Base-by-base conservation (phyloP, 2,329 filamentous ascomycete species). In the Phialemoniopsis sp. region DNA sequence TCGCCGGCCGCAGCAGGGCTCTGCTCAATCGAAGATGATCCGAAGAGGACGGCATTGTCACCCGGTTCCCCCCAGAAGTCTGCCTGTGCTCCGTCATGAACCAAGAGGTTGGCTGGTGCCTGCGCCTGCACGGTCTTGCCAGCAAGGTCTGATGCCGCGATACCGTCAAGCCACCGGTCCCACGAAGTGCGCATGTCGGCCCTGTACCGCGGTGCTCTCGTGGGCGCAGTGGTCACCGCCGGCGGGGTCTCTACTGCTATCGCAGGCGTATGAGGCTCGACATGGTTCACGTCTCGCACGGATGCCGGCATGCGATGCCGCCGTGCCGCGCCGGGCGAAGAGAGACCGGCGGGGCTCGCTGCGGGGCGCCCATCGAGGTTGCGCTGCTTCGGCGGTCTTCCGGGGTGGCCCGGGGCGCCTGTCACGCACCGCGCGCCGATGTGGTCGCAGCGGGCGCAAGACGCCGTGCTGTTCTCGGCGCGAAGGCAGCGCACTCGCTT, bases 281-380 rank as follows among this genome's bases (percentile, higher is more conserved):
- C 19, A 16, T 38, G 19, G 17, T 44, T 28, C 34, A 32, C 18
- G 38, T 40, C 41, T 44, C 34, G 34, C 34, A 35, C n/a, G n/a
- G n/a, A 34, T n/a, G 38, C 41, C 28, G 37, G n/a, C 31, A 21
- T 29, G 37, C 26, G 26, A 16, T 21, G 35, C 48, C 54, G 66
- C 8, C 64, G 77, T 2, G 67, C 76, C 1, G 66, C 78, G 5
- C 58, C 80, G 28, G 66, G 61, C 13, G 69, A 71, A 5, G 53
- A 80, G 45, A 69, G 69, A 1, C 71, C 71, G 8, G 66, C 64
- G 2, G 77, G 77, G 35, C 35, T 38, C 15, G 39, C n/a, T 2
- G 40, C 36, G 16, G 32, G 26, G 26, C 12, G 6, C 6, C 21
- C 34, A 32, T 31, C 26, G 37, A 26, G 28, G 21, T 36, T 34